These are phyloP conservation scores for Stenocarpella maydis DNA, from an alignment of 2,329 filamentous ascomycete species.

Conservation along the genomic window DNA sequence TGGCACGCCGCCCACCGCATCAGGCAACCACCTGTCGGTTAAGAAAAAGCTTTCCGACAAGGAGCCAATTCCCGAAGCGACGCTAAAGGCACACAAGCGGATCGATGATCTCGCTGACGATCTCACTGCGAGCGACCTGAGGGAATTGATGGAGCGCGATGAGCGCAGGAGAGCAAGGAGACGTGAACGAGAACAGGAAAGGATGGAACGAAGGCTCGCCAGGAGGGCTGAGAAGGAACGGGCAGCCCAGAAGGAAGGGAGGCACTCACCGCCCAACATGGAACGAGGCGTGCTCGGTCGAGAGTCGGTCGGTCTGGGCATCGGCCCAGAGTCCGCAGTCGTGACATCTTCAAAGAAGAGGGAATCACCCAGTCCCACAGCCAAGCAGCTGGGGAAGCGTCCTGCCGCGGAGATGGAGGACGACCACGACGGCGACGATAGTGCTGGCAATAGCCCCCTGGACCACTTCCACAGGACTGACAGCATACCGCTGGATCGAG, in stretches of 20 bases:
- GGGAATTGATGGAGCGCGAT: conserved; percentile 91
- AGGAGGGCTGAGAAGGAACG: conserved; percentile 73
- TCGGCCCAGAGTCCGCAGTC: conserved; percentile 62
- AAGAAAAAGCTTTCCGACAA: conserved; percentile 54
- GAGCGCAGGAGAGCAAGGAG: conserved; percentile 80
- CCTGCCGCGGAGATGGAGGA: conserved; percentile 35
- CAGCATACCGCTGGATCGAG: conserved; percentile 51
- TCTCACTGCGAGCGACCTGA: conserved; percentile 82
- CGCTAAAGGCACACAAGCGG: conserved; percentile 67
- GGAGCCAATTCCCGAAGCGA: conserved; percentile 67
- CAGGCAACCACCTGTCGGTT: conserved; percentile 31
- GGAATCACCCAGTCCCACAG: conserved; percentile 44
- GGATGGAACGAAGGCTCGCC: conserved; percentile 69
- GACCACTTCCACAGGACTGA: conserved; percentile 57
- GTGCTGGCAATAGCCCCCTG: conserved; percentile 35
- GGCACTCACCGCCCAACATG: conserved; percentile 62
- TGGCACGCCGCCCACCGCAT: conserved; percentile 44
- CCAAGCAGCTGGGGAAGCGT: conserved; percentile 44
- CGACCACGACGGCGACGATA: conserved; percentile 34
- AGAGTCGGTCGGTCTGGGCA: conserved; percentile 63
- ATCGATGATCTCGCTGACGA: conserved; percentile 81
- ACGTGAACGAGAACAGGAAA: conserved; percentile 72
- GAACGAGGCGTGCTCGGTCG: conserved; percentile 68
- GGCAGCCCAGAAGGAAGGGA: conserved; percentile 64
- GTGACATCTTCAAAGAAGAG: conserved; percentile 65